These are phyloP conservation scores for Pholiota adiposa DNA, from an alignment of 1,284 basidiomycete genomes.

Conservation along the genomic window DNA sequence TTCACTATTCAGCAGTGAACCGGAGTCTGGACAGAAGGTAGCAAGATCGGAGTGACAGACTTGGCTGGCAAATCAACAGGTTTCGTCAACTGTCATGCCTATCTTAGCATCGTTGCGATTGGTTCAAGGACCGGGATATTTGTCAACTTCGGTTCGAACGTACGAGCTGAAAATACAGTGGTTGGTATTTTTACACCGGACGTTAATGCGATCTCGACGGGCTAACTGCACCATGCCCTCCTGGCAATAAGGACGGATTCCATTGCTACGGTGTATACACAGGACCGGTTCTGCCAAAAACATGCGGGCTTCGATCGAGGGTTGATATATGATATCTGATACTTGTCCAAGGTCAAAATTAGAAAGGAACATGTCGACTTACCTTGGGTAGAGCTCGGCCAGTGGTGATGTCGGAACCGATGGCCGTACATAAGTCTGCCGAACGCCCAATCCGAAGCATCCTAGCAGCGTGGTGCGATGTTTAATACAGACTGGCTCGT, in stretches of 20 bases:
- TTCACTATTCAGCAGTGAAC: too few relatives aligned
- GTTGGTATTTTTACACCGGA: neutral
- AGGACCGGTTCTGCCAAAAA: neutral
- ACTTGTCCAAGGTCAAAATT: neutral
- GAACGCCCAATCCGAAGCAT: neutral
- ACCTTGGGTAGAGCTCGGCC: neutral
- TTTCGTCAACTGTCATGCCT: neutral
- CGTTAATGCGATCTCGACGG: neutral
- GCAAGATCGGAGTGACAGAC: neutral
- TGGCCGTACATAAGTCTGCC: neutral
- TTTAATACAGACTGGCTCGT: neutral
- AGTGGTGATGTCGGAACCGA: neutral
- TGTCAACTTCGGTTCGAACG: too few relatives aligned
- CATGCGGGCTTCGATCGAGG: too few relatives aligned
- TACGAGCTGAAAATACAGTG: too few relatives aligned
- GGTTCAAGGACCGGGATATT: neutral
- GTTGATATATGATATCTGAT: too few relatives aligned
- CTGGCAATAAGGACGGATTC: neutral
- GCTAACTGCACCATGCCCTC: neutral
- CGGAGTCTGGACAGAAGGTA: too few relatives aligned
- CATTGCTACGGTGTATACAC: neutral
- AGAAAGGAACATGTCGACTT: neutral
- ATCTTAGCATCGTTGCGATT: neutral
- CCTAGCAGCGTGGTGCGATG: neutral
- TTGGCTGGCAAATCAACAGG: neutral